phyloP scores from a whole-genome alignment of 1,139 yeast genomes.

The Magnusiomyces ingens region DNA sequence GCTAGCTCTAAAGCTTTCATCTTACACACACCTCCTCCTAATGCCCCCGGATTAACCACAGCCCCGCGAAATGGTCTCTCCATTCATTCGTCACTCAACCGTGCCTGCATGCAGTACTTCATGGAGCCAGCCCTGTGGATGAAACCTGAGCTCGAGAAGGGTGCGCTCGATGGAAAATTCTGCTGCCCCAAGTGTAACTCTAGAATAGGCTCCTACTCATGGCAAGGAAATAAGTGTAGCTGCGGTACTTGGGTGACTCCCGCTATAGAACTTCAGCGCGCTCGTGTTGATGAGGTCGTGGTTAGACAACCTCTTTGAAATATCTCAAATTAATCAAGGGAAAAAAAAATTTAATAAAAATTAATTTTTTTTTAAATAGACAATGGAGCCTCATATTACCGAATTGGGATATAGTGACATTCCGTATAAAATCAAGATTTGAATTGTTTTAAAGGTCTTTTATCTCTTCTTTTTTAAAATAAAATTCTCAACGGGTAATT shows the following conservation, averaged over 20 bases:
- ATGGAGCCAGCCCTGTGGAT: slow-evolving; percentile 89
- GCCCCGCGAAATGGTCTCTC: slow-evolving; percentile 31
- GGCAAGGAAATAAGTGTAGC: slow-evolving; percentile 93
- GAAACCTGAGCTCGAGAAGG: slow-evolving; percentile 62
- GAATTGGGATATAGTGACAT: too few relatives aligned
- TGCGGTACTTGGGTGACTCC: slow-evolving; percentile 98
- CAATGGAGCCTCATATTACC: too few relatives aligned
- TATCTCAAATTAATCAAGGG: too few relatives aligned
- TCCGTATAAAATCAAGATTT: too few relatives aligned
- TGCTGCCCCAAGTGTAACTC: slow-evolving; percentile 76
- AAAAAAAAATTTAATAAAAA: too few relatives aligned
- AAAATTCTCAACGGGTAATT: too few relatives aligned
- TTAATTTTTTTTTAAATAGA: too few relatives aligned
- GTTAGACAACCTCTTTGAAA: slow-evolving; percentile 3
- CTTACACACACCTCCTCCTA: slow-evolving; percentile 17
- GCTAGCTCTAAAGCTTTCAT: slow-evolving; percentile 38
- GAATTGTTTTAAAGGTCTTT: too few relatives aligned
- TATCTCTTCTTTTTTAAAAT: too few relatives aligned
- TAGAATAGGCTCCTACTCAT: slow-evolving; percentile 74
- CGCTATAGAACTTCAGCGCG: slow-evolving; percentile 72
- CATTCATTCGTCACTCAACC: slow-evolving; percentile 43
- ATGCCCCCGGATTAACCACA: slow-evolving; percentile 2
- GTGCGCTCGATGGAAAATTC: slow-evolving; percentile 78
- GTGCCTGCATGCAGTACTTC: slow-evolving; percentile 82
- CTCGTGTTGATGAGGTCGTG: slow-evolving; percentile 65